A percentile compares a stretch with the other conserved stretches of the same genome.
Conservation (phyloP, 306 rosid species). For the Pyrus communis region DNA sequence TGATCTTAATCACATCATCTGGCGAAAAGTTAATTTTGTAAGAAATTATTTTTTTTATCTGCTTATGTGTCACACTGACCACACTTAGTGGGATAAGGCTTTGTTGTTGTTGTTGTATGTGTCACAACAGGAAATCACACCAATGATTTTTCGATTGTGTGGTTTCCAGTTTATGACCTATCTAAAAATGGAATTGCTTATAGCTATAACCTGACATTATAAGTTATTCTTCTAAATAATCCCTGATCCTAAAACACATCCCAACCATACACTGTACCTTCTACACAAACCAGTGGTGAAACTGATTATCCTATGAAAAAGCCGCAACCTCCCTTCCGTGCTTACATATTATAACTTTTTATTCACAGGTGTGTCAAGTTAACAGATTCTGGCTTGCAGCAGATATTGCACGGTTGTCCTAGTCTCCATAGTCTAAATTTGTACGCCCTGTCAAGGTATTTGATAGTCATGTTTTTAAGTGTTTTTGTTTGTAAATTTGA, state of each 20-base stretch:
- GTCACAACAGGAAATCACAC: neutral
- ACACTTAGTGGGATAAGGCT: too few relatives aligned
- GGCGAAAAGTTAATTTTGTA: neutral
- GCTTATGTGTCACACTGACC: neutral
- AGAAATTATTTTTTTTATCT: neutral
- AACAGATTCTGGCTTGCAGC: slow-evolving; percentile 61
- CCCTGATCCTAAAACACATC: too few relatives aligned
- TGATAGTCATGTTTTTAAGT: too few relatives aligned
- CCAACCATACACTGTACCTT: neutral
- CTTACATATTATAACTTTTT: slow-evolving; percentile 18
- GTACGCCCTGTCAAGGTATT: slow-evolving; percentile 76
- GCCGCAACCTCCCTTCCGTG: neutral
- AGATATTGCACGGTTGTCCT: slow-evolving; percentile 41
- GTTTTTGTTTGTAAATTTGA: neutral
- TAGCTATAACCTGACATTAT: neutral
- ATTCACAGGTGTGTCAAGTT: slow-evolving; percentile 58
- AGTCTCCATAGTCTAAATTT: slow-evolving; percentile 65
- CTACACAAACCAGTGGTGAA: neutral
- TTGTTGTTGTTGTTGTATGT: neutral
- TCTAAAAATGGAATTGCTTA: neutral
- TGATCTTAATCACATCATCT: neutral
- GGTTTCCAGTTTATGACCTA: neutral
- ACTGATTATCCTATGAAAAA: slow-evolving; percentile 6
- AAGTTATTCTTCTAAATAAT: neutral
- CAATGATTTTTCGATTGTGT: neutral